A percentile compares a stretch with the other conserved stretches of the same genome.
Evolutionary conservation across 2,329 filamentous ascomycete genomes (phyloP).

Genomic region (Paecilomyces variotii): DNA sequence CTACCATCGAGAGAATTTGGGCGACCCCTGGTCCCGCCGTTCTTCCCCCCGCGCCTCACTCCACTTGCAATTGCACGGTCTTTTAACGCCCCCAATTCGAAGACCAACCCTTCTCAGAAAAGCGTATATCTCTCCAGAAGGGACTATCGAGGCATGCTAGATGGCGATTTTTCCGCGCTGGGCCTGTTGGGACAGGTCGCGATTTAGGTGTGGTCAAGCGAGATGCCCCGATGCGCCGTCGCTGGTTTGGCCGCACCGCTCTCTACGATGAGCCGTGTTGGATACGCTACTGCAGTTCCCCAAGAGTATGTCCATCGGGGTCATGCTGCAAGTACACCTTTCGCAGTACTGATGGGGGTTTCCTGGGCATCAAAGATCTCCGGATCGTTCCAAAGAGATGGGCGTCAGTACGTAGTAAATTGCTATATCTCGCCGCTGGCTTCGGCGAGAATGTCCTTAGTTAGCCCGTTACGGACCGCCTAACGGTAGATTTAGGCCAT

Average conservation of each 20-base stretch:
- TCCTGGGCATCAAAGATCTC: neutral
- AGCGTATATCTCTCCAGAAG: neutral
- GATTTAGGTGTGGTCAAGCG: neutral
- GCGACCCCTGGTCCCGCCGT: neutral
- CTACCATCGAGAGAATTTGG: neutral
- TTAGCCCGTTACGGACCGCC: neutral
- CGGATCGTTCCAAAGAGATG: neutral
- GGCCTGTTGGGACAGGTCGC: neutral
- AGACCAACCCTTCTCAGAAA: neutral
- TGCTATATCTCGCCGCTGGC: neutral
- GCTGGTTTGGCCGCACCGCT: neutral
- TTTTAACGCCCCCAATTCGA: neutral
- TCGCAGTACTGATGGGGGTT: neutral
- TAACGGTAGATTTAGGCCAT: neutral
- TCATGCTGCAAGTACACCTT: neutral
- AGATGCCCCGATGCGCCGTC: neutral
- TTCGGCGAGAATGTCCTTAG: neutral
- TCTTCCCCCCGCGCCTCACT: neutral
- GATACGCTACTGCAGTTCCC: neutral
- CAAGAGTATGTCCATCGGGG: neutral
- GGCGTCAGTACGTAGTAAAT: neutral
- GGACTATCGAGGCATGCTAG: neutral
- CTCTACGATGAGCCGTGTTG: neutral
- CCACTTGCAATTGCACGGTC: neutral
- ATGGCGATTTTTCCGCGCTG: neutral